Conservation (phyloP, 768 basidiomycete genomes). For the Pleurotus salmoneostramineus region DNA sequence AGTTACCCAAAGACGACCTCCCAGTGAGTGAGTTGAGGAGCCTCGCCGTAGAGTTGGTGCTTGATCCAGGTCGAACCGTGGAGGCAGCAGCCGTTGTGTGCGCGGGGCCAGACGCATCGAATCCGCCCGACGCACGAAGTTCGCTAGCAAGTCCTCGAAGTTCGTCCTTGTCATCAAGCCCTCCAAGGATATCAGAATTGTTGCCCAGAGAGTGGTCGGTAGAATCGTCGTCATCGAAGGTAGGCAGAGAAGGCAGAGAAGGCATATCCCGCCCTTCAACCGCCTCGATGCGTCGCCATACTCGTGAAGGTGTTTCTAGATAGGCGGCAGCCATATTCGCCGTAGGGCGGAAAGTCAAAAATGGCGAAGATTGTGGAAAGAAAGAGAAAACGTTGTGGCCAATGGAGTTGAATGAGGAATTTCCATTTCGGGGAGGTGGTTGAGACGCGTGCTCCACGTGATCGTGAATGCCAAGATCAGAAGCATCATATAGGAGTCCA, state of each 20-base stretch:
- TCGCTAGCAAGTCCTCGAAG: constrained; percentile 35
- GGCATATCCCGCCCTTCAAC: constrained; percentile 76
- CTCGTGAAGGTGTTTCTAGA: constrained; percentile 79
- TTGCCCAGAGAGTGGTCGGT: constrained; percentile 23
- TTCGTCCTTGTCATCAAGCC: constrained; percentile 19
- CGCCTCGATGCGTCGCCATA: constrained; percentile 80
- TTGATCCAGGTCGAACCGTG: constrained; percentile 42
- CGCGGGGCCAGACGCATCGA: constrained; percentile 44
- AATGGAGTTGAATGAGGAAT: neutral
- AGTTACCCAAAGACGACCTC: constrained; percentile 38
- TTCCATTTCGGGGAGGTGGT: neutral
- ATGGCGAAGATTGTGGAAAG: neutral
- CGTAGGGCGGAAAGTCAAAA: neutral
- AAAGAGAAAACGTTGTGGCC: neutral
- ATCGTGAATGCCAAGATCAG: neutral
- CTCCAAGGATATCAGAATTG: constrained; percentile 10
- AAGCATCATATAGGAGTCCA: neutral
- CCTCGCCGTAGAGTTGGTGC: constrained; percentile 43
- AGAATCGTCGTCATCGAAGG: constrained; percentile 57
- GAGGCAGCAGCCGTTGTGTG: constrained; percentile 61
- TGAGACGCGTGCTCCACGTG: constrained; percentile 1
- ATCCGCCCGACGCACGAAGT: constrained; percentile 11
- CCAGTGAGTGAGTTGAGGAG: constrained; percentile 44
- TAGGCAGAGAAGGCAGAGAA: constrained; percentile 74
- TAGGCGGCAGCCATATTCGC: constrained; percentile 31